Conservation (phyloP, 768 basidiomycete genomes). For the Rhodotorula kratochvilovae region DNA sequence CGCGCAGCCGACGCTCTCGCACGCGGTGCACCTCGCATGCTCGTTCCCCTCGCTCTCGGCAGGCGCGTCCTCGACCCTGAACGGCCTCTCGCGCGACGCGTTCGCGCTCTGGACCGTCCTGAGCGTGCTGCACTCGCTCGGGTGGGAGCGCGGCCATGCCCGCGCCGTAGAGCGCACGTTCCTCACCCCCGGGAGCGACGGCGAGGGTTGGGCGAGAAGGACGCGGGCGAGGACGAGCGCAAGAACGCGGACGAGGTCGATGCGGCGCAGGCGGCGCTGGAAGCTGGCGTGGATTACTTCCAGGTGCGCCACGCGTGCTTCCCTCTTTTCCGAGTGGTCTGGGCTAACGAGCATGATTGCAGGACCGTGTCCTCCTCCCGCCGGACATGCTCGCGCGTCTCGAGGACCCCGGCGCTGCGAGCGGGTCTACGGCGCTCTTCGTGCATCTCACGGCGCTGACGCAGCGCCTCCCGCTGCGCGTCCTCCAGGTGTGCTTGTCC, state of each 20-base stretch:
- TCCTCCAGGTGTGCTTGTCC: slow-evolving; percentile 17
- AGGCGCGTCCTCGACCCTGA: not conserved
- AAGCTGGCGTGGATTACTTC: slow-evolving; percentile 25
- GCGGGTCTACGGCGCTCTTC: slow-evolving; percentile 18
- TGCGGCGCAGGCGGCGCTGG: slow-evolving; percentile 5
- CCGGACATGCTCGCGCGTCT: slow-evolving; percentile 23
- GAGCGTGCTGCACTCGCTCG: slow-evolving; percentile 19
- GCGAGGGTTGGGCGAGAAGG: not conserved
- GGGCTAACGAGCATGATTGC: not conserved
- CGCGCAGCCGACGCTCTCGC: slow-evolving; percentile 13
- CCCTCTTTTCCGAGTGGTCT: too few relatives aligned
- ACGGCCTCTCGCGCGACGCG: slow-evolving; percentile 13
- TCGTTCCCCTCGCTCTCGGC: not conserved
- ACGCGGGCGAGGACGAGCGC: not conserved
- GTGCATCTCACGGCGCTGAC: slow-evolving; percentile 31
- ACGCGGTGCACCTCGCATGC: slow-evolving; percentile 18
- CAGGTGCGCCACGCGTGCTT: slow-evolving; percentile 4
- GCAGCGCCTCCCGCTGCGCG: slow-evolving; percentile 13
- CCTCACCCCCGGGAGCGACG: not conserved
- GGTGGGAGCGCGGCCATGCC: slow-evolving; percentile 14
- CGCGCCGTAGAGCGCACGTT: slow-evolving; percentile 16
- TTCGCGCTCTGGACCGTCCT: slow-evolving; percentile 34
- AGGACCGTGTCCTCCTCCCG: slow-evolving; percentile 32
- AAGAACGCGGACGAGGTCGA: not conserved
- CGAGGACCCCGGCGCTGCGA: slow-evolving; percentile 7